Base-by-base conservation (phyloP, 306 rosid genomes). In the Arachis hypogaea region DNA sequence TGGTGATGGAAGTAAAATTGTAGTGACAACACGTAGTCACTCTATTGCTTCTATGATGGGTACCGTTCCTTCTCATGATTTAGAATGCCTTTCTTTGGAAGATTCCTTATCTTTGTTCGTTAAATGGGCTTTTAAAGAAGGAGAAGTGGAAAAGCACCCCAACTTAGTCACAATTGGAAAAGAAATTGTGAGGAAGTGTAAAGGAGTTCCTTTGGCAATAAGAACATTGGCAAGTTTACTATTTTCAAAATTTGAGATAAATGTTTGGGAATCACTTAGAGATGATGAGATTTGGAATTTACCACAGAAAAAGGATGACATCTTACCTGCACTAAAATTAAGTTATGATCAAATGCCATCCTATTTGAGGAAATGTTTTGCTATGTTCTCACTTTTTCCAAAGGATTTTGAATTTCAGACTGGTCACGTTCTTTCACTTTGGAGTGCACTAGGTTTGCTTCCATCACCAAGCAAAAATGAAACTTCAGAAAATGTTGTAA, bases 231-330 rank as follows among this genome's bases (percentile, higher is more conserved):
- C 77, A 1, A 60, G 79, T 52, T 44, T 47, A 9, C 14, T 73
- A 1, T 80, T 66, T 6, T 11, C 6, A 1, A 68, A 79, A 42
- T 2, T 6, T 29, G 65, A 67, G 5, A 22, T 1, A 29, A 3
- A 11, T 0, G 71, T 50, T 7, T 74, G 76, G 76, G 45, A 29
- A 43, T 1, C 0, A 66, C 22, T 80, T 0, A 67, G 54, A 11
- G 85, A 82, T 12, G 79, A 29, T 33, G 86, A 76, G 16, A 85
- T 79, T 36, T 85, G 86, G 82, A 62, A 60, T 49, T 49, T 79
- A 10, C 29, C 70, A 11, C 81, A 74, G 29, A 44, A 36, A 9
- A 2, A 65, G 6, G 43, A 36, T 0, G 79, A 50, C 51, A 79
- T 82, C 7, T 57, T 80, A 9, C 84, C 77, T 9, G 81, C 77